Base-by-base conservation (phyloP, 2,329 filamentous ascomycete genomes). In the Clarireedia monteithiana region DNA sequence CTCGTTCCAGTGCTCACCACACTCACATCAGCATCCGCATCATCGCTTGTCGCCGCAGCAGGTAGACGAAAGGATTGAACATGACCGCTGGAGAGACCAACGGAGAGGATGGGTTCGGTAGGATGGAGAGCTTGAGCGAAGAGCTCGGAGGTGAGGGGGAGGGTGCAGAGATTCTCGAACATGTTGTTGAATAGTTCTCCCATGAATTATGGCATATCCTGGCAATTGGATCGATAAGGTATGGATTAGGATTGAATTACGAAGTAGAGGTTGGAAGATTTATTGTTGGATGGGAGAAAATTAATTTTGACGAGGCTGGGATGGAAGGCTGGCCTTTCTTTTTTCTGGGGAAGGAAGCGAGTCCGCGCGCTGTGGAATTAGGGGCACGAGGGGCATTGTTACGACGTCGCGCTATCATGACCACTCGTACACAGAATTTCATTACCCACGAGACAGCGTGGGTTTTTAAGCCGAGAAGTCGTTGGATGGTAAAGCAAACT, bases 81-180 rank as follows among this genome's bases (percentile, higher is more conserved):
- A 70, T 94, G 89, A 58, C 92, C 92, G 54, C 81, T 86, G 15
- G 88, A 84, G 26, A 96, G 79, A 15, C 94, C 94, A 48, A 96
- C 88, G 0, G 91, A 88, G 59, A 99, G 78, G 50, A 99, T 75
- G 14, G 92, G 89, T 69, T 91, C 84, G 0, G 79, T 81, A 1
- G 94, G 91, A 69, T 99, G 94, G 20, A 96, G 76, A 12, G 86
- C 88, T 71, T 95, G 91, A 1, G 89, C 74, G 74, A 99, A 97
- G 66, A 99, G 78, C 68, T 97, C 94, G 56, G 88, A 82, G 57
- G 82, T 81, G 48, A 97, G 83, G 60, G 91, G 91, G 47, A 97
- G 82, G 26, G 88, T 90, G 77, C 92, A 96, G 62, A 95, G 81
- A 62, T 90, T 95, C 72, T 96, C 91, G 39, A 68, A 68, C 65